Percentiles rank a stretch among this genome's conserved stretches.
These are phyloP conservation scores for barley (Hordeum vulgare) DNA, from an alignment of 176 grass and related monocot genomes.

Conservation along the genomic window MorexV3_pseudomolecules_assembly NC_058524.1:606415992-606416491, in stretches of 20 bases:
- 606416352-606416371: too few species aligned
- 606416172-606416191: neutral
- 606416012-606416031: neutral
- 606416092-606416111: neutral
- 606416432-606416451: too few species aligned
- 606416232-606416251: too few species aligned
- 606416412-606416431: too few species aligned
- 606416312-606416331: too few species aligned
- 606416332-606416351: neutral
- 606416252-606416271: neutral
- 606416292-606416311: too few species aligned
- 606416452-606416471: too few species aligned
- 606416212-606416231: neutral
- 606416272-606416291: neutral
- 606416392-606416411: too few species aligned
- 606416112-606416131: neutral
- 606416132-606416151: too few species aligned
- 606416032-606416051: neutral
- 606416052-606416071: neutral
- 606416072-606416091: neutral
- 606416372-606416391: too few species aligned
- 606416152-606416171: neutral
- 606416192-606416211: neutral
- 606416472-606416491: neutral
- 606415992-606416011: neutral